Base-by-base conservation (phyloP, 176 grass and related monocot species). In the Carex scoparia region DNA sequence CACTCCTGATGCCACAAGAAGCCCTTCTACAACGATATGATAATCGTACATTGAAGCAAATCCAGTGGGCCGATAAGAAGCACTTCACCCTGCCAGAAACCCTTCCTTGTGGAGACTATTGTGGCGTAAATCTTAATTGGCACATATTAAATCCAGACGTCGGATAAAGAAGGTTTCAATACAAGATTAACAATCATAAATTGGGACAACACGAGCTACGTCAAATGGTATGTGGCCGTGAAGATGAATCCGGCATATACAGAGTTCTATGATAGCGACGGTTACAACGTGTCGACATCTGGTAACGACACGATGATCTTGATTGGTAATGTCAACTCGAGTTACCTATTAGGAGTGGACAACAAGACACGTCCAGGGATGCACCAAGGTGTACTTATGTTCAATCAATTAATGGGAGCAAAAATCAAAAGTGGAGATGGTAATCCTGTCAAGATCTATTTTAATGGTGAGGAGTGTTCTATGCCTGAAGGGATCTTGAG, bases 401-500 rank as follows among this genome's bases (percentile, higher is more conserved):
- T 97, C 87, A 90, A 86, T n/a, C 93, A 94, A 53, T 87, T 84
- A 63, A 79, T 9, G 0, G 79, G 58, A 10, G 90, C 94, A 83
- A 83, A 94, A 61, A 62, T 92, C 12, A 23, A 88, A 3, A 65
- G 49, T 2, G 92, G 90, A 1, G 94, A 90, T 31, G 94, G 94
- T n/a, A 92, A 88, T 89, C 94, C 92, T 18, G 66, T 90, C 1
- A 97, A 91, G 87, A 30, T 97, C 14, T 88, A 92, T 68, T 97
- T 97, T 83, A 97, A 97, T 61, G 94, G 94, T 30, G 85, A 92
- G 61, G 92, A 97, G 85, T 97, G 94, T 64, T 83, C 88, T 28
- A 90, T 97, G 90, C 94, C 94, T 0, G 79, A 82, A 16, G 79
- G 73, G 59, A 88, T 97, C 19, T 90, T 92, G 27, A 58, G 19